Base-by-base conservation (phyloP, 2,329 filamentous ascomycete genomes). In the Pseudonectria foliicola region DNA sequence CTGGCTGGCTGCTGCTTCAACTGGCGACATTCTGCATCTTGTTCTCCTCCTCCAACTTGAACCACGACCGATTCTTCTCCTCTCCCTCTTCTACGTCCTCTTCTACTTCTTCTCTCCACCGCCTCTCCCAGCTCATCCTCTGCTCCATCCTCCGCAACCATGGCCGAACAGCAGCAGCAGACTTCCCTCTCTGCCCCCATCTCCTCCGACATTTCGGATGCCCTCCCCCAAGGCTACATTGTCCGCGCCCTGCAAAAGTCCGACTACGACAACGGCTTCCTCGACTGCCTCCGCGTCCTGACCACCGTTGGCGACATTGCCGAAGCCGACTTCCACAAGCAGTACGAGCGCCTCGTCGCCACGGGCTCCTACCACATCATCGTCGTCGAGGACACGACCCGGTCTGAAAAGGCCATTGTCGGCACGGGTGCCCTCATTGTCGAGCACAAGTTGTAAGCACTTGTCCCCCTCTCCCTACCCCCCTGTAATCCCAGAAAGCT, bases 281-380 rank as follows among this genome's bases (percentile, higher is more conserved):
- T 98, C 50, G 87, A 95, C 56, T 90, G 92, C 41, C 70, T 98
- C 45, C 79, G 87, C 29, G 88, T 95, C 25, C 71, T 98, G 52
- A 96, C 92, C 3, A 92, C 85, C 7, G 90, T 96, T 15, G 92
- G 92, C 44, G 87, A 95, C 42, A 82, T 95, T 48, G 74, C 71
- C 31, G 74, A 84, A 57, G 74, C 77, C 40, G 72, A 77, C 41
- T 96, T 90, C 70, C 73, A 79, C 50, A 71, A 82, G 56, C 80
- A 87, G 39, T 96, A 85, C 63, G 77, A 88, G 46, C 89, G 82
- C 75, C 89, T 95, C 69, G 68, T 72, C 29, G 67, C 70, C 33
- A 79, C 82, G 52, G 79, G 79, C 42, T 82, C 80, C 41, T 95
- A 96, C 69, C 95, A 85, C 61, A 71, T 95, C 38, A 69, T 96